A percentile compares a stretch with the other conserved stretches of the same genome.
Evolutionary conservation across 495 filamentous ascomycete genomes (phyloP).

Genomic region (Lepraria neglecta): DNA sequence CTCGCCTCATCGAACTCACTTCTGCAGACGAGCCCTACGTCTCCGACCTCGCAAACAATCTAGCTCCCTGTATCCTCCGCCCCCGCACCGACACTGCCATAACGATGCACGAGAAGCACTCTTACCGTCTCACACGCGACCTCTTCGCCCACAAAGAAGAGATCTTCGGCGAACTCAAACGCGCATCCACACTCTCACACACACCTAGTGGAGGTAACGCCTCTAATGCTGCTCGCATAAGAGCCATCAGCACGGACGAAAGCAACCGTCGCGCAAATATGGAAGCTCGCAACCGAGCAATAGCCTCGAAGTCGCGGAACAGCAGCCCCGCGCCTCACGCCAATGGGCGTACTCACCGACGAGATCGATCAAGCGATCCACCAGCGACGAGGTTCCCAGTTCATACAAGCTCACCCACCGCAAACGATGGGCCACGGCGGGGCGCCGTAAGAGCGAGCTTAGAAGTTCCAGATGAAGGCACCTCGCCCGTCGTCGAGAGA

Average conservation of each 20-base stretch:
- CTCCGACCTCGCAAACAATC: conserved; percentile 62
- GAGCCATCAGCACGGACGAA: conserved; percentile 92
- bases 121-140: conserved; percentile 86
- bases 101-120: conserved; percentile 91
- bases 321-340: conserved; percentile 63
- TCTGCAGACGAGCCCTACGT: conserved; percentile 89
- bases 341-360: conserved; percentile 45
- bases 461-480: conserved; percentile 51
- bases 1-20: conserved; percentile 90
- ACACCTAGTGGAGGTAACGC: conserved; percentile 44
- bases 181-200: conserved; percentile 65
- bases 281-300: conserved; percentile 82
- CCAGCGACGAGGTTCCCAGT: conserved; percentile 79
- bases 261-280: conserved; percentile 88
- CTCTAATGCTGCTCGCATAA: conserved; percentile 47
- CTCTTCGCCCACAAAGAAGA: conserved; percentile 88
- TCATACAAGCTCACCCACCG: conserved; percentile 55
- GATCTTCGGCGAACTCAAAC: conserved; percentile 95
- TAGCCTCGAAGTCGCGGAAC: conserved; percentile 67
- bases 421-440: conserved; percentile 44
- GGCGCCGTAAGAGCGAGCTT: conserved; percentile 46
- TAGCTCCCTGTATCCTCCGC: conserved; percentile 83
- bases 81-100: conserved; percentile 79
- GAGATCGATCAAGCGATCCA: conserved; percentile 75
- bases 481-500: conserved; percentile 26